Evolutionary conservation across 352 stramenopile species (phyloP).

Genomic region (Phytophthora cajani): DNA sequence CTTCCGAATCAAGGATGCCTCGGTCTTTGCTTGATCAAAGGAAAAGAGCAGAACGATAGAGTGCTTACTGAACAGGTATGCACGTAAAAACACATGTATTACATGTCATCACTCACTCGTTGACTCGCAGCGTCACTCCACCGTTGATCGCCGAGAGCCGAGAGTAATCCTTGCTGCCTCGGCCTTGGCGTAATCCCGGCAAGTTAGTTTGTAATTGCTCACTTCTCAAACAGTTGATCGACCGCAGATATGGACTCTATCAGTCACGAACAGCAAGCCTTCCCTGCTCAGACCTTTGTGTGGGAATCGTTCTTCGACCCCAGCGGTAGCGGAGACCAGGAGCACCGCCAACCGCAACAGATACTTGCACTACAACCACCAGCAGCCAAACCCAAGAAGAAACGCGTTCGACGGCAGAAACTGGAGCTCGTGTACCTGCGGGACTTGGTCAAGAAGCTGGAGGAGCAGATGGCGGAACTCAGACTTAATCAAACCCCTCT

Average conservation of each 20-base stretch:
- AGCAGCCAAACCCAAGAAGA: constrained; percentile 34
- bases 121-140: too few species aligned
- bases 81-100: too few species aligned
- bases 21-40: too few species aligned
- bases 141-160: too few species aligned
- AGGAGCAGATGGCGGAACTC: constrained; percentile 32
- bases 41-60: too few species aligned
- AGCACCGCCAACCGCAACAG: background rate
- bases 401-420: constrained; percentile 43
- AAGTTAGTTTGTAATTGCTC: too few species aligned
- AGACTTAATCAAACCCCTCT: background rate
- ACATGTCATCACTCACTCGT: too few species aligned
- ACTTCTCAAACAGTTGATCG: background rate
- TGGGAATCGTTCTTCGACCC: background rate
- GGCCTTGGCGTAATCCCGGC: too few species aligned
- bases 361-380: background rate
- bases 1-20: too few species aligned
- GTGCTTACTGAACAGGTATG: too few species aligned
- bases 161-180: too few species aligned
- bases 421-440: constrained; percentile 45
- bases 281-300: background rate
- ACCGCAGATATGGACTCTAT: background rate
- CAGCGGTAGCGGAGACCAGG: background rate
- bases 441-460: constrained; percentile 35
- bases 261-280: background rate